Base-by-base conservation (phyloP, 73 alveolate genomes). In the Stentor coeruleus region DNA sequence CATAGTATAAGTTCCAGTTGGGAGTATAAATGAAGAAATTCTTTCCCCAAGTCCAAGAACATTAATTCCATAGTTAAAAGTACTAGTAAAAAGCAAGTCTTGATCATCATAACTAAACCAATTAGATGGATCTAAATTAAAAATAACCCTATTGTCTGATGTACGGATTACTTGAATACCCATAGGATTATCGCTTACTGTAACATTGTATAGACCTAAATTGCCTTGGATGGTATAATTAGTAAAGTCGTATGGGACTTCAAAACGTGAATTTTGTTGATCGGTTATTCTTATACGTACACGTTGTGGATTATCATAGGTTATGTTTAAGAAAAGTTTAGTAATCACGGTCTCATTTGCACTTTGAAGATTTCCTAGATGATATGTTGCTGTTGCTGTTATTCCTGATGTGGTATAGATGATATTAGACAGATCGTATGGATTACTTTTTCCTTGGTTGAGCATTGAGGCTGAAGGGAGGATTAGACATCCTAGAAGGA, bases 11-110 rank as follows among this genome's bases (percentile, higher is more conserved):
- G 15, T 39, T 75, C 83, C 83, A 20, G 35, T 40, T n/a, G 26
- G n/a, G 6, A 75, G 20, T 30, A 35, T 39, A 14, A 75, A 75
- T 15, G 26, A 14, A 26, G 74, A 15, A 14, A 40, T 35, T 35
- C 83, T 75, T 40, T 75, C 83, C 1, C 83, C 83, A 15, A 75
- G 39, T 36, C 83, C 83, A 15, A 75, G 15, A 31, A 75, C 38
- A 26, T 75, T 75, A 38, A 40, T 75, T 14, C 11, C 35, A 38
- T 75, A 39, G 26, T 38, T 66, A 31, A 66, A 31, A 40, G 14
- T 66, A 66, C 33, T 66, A 20, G 37, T 20, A 33, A 66, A 66
- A 1, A 31, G n/a, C 26, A 66, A 28, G 33, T 66, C 79, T 33
- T 66, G 79, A 31, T 66, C 79, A 33, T 66, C 37, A 33, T 66